Conservation (phyloP, 2,329 filamentous ascomycete genomes). For the Colletotrichum gloeosporioides region DNA sequence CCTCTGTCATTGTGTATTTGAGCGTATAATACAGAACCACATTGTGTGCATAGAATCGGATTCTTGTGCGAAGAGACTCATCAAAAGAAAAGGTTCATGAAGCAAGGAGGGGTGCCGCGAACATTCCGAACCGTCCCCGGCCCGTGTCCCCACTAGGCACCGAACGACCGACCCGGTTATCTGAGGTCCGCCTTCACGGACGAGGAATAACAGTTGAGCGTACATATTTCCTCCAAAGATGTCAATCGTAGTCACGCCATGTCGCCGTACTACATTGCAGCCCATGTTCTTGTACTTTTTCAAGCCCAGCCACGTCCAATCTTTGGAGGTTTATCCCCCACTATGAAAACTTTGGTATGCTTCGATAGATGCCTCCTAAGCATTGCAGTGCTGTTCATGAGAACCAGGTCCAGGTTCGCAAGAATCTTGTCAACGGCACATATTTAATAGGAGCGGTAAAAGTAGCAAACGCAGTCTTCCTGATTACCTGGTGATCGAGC, state of each 20-base stretch:
- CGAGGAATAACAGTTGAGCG: background rate
- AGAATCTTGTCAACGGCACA: background rate
- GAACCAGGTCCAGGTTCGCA: background rate
- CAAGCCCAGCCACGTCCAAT: background rate
- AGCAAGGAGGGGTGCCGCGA: background rate
- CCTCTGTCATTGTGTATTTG: background rate
- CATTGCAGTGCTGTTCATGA: background rate
- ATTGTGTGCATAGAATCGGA: rapidly evolving
- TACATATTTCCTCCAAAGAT: background rate
- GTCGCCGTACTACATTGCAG: background rate
- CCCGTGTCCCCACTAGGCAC: background rate
- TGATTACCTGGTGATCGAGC: background rate
- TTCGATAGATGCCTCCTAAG: background rate
- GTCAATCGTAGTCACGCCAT: rapidly evolving
- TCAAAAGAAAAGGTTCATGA: background rate
- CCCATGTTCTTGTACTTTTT: background rate
- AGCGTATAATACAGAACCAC: background rate
- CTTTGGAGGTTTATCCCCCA: background rate
- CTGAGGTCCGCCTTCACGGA: background rate
- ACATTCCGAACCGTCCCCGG: background rate
- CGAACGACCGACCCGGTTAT: background rate
- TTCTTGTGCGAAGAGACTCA: background rate
- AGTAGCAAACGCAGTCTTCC: background rate
- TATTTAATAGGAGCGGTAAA: background rate
- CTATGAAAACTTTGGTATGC: background rate